Conservation (phyloP, 2,329 filamentous ascomycete species). For the Alternaria gaisen region DNA sequence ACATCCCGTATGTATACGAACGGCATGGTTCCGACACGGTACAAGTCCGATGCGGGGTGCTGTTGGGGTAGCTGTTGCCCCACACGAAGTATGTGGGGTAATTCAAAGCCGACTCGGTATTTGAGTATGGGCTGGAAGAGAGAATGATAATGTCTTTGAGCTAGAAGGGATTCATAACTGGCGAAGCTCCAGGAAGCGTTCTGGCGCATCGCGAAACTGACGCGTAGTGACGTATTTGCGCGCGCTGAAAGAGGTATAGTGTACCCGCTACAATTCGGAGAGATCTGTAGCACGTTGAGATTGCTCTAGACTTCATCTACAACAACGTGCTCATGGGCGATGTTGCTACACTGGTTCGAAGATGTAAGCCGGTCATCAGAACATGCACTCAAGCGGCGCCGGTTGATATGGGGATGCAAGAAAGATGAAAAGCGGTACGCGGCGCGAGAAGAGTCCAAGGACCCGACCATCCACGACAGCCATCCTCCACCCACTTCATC, state of each 20-base stretch:
- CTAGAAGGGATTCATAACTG: neutral
- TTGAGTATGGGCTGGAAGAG: neutral
- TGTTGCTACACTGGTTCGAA: neutral
- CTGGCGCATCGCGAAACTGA: neutral
- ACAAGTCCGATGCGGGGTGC: constrained; percentile 6
- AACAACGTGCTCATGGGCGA: neutral
- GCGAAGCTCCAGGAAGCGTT: neutral
- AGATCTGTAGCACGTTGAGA: neutral
- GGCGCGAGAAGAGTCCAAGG: neutral
- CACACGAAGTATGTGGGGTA: constrained; percentile 13
- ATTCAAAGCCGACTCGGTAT: constrained; percentile 1
- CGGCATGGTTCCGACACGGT: neutral
- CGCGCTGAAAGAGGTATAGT: neutral
- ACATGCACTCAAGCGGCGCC: neutral
- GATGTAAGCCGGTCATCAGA: neutral
- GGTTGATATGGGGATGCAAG: neutral
- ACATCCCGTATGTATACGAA: neutral
- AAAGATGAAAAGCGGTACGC: neutral
- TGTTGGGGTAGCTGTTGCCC: constrained; percentile 11
- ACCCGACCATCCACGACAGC: neutral
- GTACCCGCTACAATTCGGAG: neutral
- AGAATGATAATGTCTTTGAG: neutral
- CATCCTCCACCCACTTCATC: neutral
- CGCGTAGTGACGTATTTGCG: neutral
- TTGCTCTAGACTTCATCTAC: neutral